Percentiles rank a stretch among this genome's conserved stretches.
Conservation (phyloP, 768 basidiomycete genomes). For the Amanita muscaria region DNA sequence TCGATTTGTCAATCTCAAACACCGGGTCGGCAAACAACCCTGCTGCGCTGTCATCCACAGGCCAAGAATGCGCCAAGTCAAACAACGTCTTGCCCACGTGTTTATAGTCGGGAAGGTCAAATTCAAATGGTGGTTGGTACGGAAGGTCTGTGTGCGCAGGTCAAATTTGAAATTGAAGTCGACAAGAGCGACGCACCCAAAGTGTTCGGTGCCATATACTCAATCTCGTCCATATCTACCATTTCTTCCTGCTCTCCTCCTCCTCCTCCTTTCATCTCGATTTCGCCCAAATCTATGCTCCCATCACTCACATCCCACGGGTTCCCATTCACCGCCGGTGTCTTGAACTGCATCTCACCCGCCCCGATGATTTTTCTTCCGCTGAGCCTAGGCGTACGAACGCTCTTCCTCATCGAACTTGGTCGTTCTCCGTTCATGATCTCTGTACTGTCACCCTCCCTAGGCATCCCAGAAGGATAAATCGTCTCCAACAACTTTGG, state of each 20-base stretch:
- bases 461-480: conserved; percentile 15
- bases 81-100: conserved; percentile 29
- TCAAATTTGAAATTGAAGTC: neutral
- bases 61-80: conserved; percentile 24
- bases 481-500: conserved; percentile 27
- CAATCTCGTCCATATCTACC: conserved; percentile 37
- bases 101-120: conserved; percentile 35
- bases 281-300: conserved; percentile 24
- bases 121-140: conserved; percentile 36
- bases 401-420: conserved; percentile 59
- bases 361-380: no score
- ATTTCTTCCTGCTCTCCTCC: conserved; percentile 16
- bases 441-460: conserved; percentile 11
- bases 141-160: conserved; percentile 26
- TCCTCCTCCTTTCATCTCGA: conserved; percentile 8
- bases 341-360: conserved; percentile 43
- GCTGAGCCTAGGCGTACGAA: conserved; percentile 41
- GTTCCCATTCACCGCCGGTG: conserved; percentile 55
- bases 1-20: conserved; percentile 15
- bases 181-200: conserved; percentile 24
- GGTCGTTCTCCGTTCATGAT: no score
- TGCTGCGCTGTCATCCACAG: conserved; percentile 22
- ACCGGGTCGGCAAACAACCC: conserved; percentile 24
- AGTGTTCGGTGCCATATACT: conserved; percentile 45
- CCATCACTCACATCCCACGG: conserved; percentile 72